phyloP scores from a whole-genome alignment of 176 grass and related monocot genomes.

The Zea mays region Zm-B73-REFERENCE-NAM-5.0 NC_050096.1:108943001-108943500 shows the following conservation, averaged over 20 bases:
- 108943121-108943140: constrained; percentile 12
- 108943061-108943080: constrained; percentile 21
- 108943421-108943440: constrained; percentile 52
- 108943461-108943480: constrained; percentile 96
- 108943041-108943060: constrained; percentile 30
- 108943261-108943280: constrained; percentile 55
- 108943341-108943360: constrained; percentile 81
- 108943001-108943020: constrained; percentile 27
- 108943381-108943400: constrained; percentile 21
- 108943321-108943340: constrained; percentile 81
- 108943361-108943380: constrained; percentile 80
- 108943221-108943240: constrained; percentile 10
- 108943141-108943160: constrained; percentile 13
- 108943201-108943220: constrained; percentile 21
- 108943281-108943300: constrained; percentile 60
- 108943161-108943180: neutral
- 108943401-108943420: constrained; percentile 24
- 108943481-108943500: constrained; percentile 81
- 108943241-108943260: constrained; percentile 21
- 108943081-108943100: constrained; percentile 7
- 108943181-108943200: constrained; percentile 7
- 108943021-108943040: constrained; percentile 11
- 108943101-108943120: constrained; percentile 23
- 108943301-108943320: constrained; percentile 85
- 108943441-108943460: constrained; percentile 84